Conservation (phyloP, 441 rosid genomes). For the Hura crepitans region DNA sequence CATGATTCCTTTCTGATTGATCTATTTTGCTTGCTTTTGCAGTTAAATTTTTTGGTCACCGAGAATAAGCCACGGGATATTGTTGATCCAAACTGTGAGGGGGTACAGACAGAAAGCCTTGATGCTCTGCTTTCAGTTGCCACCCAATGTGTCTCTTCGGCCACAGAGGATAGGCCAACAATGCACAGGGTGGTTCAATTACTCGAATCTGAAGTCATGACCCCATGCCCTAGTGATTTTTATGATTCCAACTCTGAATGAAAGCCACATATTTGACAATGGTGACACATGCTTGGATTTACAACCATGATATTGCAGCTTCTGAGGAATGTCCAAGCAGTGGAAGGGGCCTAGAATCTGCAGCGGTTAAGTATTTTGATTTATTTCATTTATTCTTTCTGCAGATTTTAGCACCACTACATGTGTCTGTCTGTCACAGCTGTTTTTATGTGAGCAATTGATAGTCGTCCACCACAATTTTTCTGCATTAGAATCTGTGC, state of each 20-base stretch:
- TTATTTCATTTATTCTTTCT: slow-evolving; percentile 43
- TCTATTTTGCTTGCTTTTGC: slow-evolving; percentile 29
- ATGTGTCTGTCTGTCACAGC: slow-evolving; percentile 9
- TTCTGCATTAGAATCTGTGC: slow-evolving; percentile 1
- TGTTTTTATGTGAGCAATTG: slow-evolving; percentile 9
- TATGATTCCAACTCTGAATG: slow-evolving; percentile 78
- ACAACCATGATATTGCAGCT: slow-evolving; percentile 24
- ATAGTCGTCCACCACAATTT: slow-evolving; percentile 13
- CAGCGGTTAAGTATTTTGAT: slow-evolving; percentile 29
- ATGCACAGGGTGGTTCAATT: slow-evolving; percentile 95
- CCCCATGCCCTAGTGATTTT: slow-evolving; percentile 96
- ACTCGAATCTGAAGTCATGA: slow-evolving; percentile 97
- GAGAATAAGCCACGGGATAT: slow-evolving; percentile 73
- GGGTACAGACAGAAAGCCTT: slow-evolving; percentile 70
- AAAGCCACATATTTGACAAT: slow-evolving; percentile 20
- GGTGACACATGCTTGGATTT: slow-evolving; percentile 18
- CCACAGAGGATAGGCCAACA: slow-evolving; percentile 88
- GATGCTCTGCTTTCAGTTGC: slow-evolving; percentile 88
- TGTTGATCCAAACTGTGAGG: slow-evolving; percentile 73
- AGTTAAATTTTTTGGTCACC: slow-evolving; percentile 72
- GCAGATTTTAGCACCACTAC: slow-evolving; percentile 29
- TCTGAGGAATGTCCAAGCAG: too few species aligned
- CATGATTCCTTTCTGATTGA: too few species aligned
- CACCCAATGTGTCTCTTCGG: slow-evolving; percentile 66
- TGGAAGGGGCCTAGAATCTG: slow-evolving; percentile 28